phyloP scores from a whole-genome alignment of 169 alveolate species.

The Cryptosporidium bovis region DNA sequence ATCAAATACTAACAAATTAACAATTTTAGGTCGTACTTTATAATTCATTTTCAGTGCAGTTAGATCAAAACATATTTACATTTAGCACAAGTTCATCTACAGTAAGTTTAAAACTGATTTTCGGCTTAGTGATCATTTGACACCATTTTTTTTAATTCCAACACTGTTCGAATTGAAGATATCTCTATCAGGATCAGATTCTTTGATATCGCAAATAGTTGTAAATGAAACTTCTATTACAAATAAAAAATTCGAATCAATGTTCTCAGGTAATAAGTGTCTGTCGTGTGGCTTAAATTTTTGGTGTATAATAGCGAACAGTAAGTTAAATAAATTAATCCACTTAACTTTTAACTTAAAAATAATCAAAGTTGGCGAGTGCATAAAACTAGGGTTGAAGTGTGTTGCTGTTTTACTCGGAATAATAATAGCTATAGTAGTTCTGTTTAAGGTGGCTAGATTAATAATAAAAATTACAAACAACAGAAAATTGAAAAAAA shows the following conservation, averaged over 20 bases:
- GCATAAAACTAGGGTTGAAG: conserved; percentile 41
- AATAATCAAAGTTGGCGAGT: conserved; percentile 43
- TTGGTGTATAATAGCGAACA: conserved; percentile 69
- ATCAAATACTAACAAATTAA: not conserved
- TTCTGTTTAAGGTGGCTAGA: conserved; percentile 5
- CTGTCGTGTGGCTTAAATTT: conserved; percentile 54
- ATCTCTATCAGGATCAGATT: conserved; percentile 35
- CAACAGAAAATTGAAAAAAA: not conserved
- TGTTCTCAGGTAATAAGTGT: conserved; percentile 45
- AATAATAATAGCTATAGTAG: conserved; percentile 2
- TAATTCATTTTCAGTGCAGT: conserved; percentile 55
- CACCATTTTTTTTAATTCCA: not conserved
- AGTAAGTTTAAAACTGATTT: conserved; percentile 12
- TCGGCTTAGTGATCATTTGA: not conserved
- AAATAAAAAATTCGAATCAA: conserved; percentile 42
- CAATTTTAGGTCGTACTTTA: conserved; percentile 32
- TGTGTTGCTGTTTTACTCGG: conserved; percentile 35
- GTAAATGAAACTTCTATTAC: conserved; percentile 55
- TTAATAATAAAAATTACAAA: not conserved
- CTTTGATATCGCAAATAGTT: conserved; percentile 31
- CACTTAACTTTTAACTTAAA: not conserved
- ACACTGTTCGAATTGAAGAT: conserved; percentile 1
- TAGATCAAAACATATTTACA: conserved; percentile 54
- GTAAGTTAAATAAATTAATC: conserved; percentile 34
- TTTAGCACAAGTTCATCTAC: conserved; percentile 44